A percentile compares a stretch with the other conserved stretches of the same genome.
Conservation (phyloP, 2,329 filamentous ascomycete species). For the Alternaria postmessia region DNA sequence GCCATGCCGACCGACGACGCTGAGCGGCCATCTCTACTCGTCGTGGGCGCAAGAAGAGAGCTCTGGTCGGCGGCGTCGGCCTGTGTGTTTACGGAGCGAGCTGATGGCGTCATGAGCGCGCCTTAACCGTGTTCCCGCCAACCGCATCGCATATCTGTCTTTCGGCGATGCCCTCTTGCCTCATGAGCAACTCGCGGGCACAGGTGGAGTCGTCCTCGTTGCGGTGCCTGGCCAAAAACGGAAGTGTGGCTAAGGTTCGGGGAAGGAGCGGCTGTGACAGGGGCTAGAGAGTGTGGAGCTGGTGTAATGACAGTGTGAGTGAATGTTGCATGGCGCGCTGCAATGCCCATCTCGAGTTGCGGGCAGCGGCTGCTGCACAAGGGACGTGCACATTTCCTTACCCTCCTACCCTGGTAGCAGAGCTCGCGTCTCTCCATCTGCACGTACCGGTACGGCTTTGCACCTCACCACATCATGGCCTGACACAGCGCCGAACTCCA, state of each 20-base stretch:
- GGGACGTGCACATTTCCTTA: slow-evolving; percentile 14
- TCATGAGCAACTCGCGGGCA: slow-evolving; percentile 42
- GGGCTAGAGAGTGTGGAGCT: slow-evolving; percentile 25
- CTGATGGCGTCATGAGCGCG: slow-evolving; percentile 54
- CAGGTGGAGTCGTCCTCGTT: slow-evolving; percentile 22
- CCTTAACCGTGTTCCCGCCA: slow-evolving; percentile 48
- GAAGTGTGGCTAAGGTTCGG: slow-evolving; percentile 24
- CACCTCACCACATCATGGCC: slow-evolving; percentile 36
- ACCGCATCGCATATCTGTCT: slow-evolving; percentile 49
- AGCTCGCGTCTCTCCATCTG: background rate
- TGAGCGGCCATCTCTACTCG: slow-evolving; percentile 64
- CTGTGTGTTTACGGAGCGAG: slow-evolving; percentile 52
- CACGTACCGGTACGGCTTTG: background rate
- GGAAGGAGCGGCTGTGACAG: slow-evolving; percentile 19
- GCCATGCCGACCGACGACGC: slow-evolving; percentile 64
- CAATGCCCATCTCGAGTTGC: slow-evolving; percentile 17
- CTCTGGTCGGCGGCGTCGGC: slow-evolving; percentile 49
- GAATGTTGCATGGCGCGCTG: slow-evolving; percentile 9
- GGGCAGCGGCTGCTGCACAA: slow-evolving; percentile 13
- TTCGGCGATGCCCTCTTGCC: slow-evolving; percentile 39
- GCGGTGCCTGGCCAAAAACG: slow-evolving; percentile 22
- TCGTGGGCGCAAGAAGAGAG: slow-evolving; percentile 55
- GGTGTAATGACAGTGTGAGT: slow-evolving; percentile 11
- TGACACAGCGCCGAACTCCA: slow-evolving; percentile 29
- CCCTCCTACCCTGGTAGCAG: background rate